A percentile compares a stretch with the other conserved stretches of the same genome.
These are phyloP conservation scores for Schizonepeta tenuifolia DNA, from an alignment of 257 asterid species.

Conservation along the genomic window DNA sequence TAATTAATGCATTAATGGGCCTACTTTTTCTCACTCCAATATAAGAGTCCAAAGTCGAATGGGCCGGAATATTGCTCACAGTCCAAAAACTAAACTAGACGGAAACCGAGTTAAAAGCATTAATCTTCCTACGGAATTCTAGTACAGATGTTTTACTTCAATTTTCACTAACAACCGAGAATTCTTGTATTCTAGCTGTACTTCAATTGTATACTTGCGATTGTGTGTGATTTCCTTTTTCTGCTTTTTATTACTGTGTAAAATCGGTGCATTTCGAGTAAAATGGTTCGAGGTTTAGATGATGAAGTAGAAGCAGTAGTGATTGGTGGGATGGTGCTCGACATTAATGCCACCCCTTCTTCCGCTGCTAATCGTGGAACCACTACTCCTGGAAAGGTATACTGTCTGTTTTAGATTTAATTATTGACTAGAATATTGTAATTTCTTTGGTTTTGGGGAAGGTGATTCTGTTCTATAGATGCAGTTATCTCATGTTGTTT, in stretches of 20 bases:
- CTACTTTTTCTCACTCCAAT: too few species aligned
- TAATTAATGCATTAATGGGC: too few species aligned
- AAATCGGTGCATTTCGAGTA: neutral
- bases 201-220: too few species aligned
- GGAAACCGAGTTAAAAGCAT: too few species aligned
- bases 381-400: constrained; percentile 94
- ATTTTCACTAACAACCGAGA: too few species aligned
- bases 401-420: neutral
- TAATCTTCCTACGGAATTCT: too few species aligned
- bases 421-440: neutral
- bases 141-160: too few species aligned
- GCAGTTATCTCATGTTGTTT: constrained; percentile 1
- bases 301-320: constrained; percentile 58
- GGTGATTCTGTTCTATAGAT: neutral
- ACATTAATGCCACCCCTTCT: constrained; percentile 74
- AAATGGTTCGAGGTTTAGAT: constrained; percentile 26
- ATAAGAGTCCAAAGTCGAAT: too few species aligned
- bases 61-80: too few species aligned
- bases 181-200: neutral
- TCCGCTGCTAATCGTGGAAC: constrained; percentile 67
- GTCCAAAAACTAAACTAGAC: too few species aligned
- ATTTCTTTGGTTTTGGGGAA: neutral
- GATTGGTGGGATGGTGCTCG: constrained; percentile 95
- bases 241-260: neutral
- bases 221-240: neutral